Base-by-base conservation (phyloP, 73 alveolate species). In the Uronychia binucleata region DNA sequence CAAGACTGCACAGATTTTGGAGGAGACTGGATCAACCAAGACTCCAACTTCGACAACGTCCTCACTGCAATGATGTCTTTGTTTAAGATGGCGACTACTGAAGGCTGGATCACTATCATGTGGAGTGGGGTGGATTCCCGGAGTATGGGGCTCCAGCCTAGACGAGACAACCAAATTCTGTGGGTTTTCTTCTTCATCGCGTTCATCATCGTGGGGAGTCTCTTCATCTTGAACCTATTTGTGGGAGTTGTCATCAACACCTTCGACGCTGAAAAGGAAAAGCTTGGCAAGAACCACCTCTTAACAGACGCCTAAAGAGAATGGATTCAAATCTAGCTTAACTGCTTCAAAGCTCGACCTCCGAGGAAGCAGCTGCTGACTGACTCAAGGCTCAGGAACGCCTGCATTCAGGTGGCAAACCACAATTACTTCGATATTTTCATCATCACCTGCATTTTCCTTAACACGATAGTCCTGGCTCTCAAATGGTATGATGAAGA, bases 51-150 rank as follows among this genome's bases (percentile, higher is more conserved):
- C 84, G 98, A 97, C 80, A 96, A 97, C 78, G 94, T 97, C 1
- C 93, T 94, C 0, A 88, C 80, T 31, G 95, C 97, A 28, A 84
- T 97, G 86, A 83, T 93, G 1, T 85, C 98, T 28, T 90, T 96
- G n/a, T 96, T 90, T 80, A 93, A 90, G 32, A 77, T 96, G 86
- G 81, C 93, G 28, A 90, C 97, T 28, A 83, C 84, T 60, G 99
- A 96, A 86, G 98, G 96, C 11, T 96, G 99, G 97, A 97, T 97
- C 25, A 90, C 80, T 26, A 86, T 88, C 31, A 95, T 96, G 98
- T 85, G 33, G 77, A 77, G 79, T 60, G 84, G 76, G 28, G 83
- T 90, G 0, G 97, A 90, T 79, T 92, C 95, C 19, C 87, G 59
- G 33, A 84, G 34, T 19, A 59, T 80, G 8, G 92, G 60, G 30